A percentile compares a stretch with the other conserved stretches of the same genome.
Evolutionary conservation across 805 yeast genomes (phyloP).

Genomic region (Clavispora vitiphila): DNA sequence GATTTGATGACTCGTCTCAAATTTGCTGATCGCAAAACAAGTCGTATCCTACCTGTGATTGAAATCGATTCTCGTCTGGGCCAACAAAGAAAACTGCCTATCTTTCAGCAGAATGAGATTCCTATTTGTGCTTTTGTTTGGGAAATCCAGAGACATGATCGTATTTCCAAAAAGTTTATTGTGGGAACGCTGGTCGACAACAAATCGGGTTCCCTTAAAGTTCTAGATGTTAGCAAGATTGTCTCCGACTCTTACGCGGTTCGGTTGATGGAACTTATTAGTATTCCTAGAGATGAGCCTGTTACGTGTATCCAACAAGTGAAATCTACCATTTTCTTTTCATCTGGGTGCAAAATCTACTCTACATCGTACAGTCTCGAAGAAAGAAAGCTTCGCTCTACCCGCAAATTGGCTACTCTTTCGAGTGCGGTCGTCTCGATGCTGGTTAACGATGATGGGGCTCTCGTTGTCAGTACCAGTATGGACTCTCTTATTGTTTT

Average conservation of each 20-base stretch:
- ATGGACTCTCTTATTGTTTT: constrained; percentile 33
- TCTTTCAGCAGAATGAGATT: constrained; percentile 24
- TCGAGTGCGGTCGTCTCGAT: constrained; percentile 29
- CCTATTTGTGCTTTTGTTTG: constrained; percentile 32
- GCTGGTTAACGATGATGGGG: constrained; percentile 14
- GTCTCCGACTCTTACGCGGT: constrained; percentile 15
- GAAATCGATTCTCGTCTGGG: constrained; percentile 16
- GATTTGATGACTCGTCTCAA: constrained; percentile 21
- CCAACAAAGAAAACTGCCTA: constrained; percentile 5
- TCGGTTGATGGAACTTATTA: constrained; percentile 26
- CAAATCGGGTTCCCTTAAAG: constrained; percentile 27
- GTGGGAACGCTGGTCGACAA: constrained; percentile 21
- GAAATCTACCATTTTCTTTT: constrained; percentile 27
- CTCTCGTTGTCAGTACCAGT: constrained; percentile 25
- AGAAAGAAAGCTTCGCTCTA: constrained; percentile 28
- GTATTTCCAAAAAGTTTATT: constrained; percentile 33
- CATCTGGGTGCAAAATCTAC: constrained; percentile 25
- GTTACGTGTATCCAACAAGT: constrained; percentile 31
- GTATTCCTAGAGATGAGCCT: constrained; percentile 28
- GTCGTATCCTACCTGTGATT: constrained; percentile 18
- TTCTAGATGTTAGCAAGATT: constrained; percentile 26
- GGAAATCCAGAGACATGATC: constrained; percentile 27
- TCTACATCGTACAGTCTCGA: constrained; percentile 30
- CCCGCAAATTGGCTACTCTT: constrained; percentile 19
- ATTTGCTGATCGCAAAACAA: constrained; percentile 30